Evolutionary conservation across 805 yeast genomes (phyloP).

Genomic region (Clavispora phyllophila): DNA sequence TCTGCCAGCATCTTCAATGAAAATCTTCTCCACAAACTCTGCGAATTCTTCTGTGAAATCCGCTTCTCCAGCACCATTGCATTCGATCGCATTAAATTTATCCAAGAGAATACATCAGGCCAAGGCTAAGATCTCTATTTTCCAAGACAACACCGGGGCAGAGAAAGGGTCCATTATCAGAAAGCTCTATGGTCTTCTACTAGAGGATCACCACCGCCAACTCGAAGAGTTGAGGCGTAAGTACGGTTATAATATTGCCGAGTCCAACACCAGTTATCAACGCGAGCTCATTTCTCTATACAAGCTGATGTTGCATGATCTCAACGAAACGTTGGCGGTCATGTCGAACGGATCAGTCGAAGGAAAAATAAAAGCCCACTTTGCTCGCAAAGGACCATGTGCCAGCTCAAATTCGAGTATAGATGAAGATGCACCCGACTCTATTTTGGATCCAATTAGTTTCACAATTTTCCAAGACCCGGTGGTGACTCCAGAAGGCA

Average conservation of each 20-base stretch:
- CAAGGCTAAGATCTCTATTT: neutral
- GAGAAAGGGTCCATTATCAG: neutral
- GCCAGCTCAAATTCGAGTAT: neutral
- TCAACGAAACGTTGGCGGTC: neutral
- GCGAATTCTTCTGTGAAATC: neutral
- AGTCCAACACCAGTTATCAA: neutral
- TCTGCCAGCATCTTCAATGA: neutral
- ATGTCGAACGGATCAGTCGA: neutral
- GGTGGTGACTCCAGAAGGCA: constrained; percentile 41
- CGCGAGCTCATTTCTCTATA: neutral
- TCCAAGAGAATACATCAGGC: neutral
- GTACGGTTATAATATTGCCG: neutral
- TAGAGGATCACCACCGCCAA: neutral
- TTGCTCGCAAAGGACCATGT: neutral
- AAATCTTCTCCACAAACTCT: neutral
- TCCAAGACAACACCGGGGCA: neutral
- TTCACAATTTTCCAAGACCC: constrained; percentile 38
- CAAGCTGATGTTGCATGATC: neutral
- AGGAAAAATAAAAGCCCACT: neutral
- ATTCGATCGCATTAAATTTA: neutral
- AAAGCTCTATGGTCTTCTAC: neutral
- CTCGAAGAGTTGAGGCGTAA: neutral
- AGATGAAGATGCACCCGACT: constrained; percentile 33
- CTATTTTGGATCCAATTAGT: constrained; percentile 36
- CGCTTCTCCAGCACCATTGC: neutral